Conservation (phyloP, 169 alveolate species). For the Cryptosporidium viatorum region DNA sequence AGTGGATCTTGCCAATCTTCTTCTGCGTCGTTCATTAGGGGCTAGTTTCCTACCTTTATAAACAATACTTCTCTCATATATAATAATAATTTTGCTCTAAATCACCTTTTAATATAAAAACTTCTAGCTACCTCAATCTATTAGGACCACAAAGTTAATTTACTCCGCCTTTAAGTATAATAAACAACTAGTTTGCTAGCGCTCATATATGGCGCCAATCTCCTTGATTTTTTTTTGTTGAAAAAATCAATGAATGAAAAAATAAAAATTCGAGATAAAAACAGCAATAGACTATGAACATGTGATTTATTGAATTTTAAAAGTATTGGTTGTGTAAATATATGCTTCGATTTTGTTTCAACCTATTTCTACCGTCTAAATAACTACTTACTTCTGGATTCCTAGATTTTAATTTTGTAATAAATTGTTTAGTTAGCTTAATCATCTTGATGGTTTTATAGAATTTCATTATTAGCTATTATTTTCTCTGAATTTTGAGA, state of each 20-base stretch:
- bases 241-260: not conserved
- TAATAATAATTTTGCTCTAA: not conserved
- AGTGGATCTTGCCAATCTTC: slow-evolving; percentile 75
- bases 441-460: too few relatives aligned
- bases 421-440: too few relatives aligned
- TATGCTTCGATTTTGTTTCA: not conserved
- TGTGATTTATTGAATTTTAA: not conserved
- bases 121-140: slow-evolving; percentile 9
- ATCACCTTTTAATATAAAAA: not conserved
- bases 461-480: not conserved
- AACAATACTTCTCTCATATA: not conserved
- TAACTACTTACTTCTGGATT: too few relatives aligned
- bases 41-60: not conserved
- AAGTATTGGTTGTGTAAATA: not conserved
- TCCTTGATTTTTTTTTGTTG: not conserved
- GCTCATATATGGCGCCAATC: not conserved
- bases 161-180: not conserved
- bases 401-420: not conserved
- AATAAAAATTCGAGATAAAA: not conserved
- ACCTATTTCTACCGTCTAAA: too few relatives aligned
- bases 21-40: slow-evolving; percentile 19
- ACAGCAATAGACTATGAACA: too few relatives aligned
- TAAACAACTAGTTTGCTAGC: not conserved
- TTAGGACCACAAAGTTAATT: not conserved
- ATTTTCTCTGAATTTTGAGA: not conserved